phyloP scores from a whole-genome alignment of 2,329 filamentous ascomycete genomes.

The Colletotrichum spinosum region DNA sequence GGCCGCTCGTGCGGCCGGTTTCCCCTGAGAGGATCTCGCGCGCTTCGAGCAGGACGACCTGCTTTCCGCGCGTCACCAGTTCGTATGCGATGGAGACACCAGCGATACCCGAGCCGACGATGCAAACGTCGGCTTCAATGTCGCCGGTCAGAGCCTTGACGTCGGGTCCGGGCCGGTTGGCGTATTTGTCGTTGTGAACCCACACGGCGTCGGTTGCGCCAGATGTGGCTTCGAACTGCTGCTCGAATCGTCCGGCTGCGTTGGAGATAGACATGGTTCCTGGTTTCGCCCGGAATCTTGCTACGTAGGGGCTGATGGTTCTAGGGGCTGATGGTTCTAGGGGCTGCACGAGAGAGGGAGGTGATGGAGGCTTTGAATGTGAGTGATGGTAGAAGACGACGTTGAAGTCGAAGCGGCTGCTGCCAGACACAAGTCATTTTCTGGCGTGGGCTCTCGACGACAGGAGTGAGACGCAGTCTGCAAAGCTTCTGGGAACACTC shows the following conservation, averaged over 20 bases:
- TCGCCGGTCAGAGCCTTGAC: conserved; percentile 56
- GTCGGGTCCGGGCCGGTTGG: conserved; percentile 48
- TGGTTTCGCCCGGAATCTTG: too few relatives aligned
- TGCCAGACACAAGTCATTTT: background rate
- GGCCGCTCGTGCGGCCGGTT: conserved; percentile 64
- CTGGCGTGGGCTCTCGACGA: background rate
- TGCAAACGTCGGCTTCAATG: conserved; percentile 59
- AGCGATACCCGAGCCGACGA: conserved; percentile 65
- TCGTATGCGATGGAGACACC: conserved; percentile 65
- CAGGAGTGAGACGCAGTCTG: too few relatives aligned
- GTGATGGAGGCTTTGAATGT: background rate
- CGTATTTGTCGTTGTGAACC: conserved; percentile 61
- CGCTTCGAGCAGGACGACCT: conserved; percentile 65
- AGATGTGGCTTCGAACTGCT: conserved; percentile 53
- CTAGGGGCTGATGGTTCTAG: background rate
- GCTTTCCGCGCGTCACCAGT: conserved; percentile 60
- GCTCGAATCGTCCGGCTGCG: conserved; percentile 35
- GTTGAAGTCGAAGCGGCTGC: background rate
- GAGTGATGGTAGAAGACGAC: background rate
- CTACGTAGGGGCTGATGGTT: background rate
- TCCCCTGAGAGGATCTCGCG: conserved; percentile 66
- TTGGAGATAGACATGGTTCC: conserved; percentile 1
- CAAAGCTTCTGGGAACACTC: background rate
- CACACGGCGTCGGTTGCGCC: conserved; percentile 65
- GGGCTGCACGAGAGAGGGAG: background rate